A percentile compares a stretch with the other conserved stretches of the same genome.
phyloP scores from a whole-genome alignment of 1,284 basidiomycete species.

The Mycena sp. region DNA sequence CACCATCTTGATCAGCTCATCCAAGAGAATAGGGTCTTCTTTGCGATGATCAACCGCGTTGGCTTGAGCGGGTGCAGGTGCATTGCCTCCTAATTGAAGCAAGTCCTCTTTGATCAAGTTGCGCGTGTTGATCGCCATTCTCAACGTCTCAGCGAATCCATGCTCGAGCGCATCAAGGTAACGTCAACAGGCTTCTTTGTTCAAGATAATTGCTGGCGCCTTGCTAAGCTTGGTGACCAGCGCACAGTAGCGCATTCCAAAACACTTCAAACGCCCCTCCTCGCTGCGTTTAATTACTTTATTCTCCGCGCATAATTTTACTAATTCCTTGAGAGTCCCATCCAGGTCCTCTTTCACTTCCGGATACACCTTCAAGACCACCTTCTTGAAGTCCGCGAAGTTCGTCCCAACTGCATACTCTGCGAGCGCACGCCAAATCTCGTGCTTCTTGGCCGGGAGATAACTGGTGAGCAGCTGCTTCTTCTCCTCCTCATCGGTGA shows the following conservation, averaged over 20 bases:
- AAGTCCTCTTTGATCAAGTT: slow-evolving; percentile 6
- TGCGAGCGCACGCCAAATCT: too few species aligned
- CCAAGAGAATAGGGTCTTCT: slow-evolving; percentile 9
- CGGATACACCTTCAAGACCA: too few species aligned
- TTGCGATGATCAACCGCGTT: background rate
- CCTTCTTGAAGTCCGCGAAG: too few species aligned
- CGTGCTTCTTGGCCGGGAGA: too few species aligned
- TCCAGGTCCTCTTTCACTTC: too few species aligned
- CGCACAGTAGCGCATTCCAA: background rate
- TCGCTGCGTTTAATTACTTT: too few species aligned
- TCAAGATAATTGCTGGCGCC: slow-evolving; percentile 9
- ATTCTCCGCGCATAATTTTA: too few species aligned
- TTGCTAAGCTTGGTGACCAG: background rate
- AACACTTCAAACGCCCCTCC: background rate
- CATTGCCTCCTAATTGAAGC: background rate
- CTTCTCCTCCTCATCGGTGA: too few species aligned
- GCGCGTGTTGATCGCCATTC: slow-evolving; percentile 6
- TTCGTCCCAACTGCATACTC: too few species aligned
- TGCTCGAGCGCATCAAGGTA: slow-evolving; percentile 11
- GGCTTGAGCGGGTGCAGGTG: background rate
- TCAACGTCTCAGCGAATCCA: slow-evolving; percentile 8
- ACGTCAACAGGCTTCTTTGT: slow-evolving; percentile 1
- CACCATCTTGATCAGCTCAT: background rate
- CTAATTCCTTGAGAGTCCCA: too few species aligned
- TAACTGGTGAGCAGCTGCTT: too few species aligned